Base-by-base conservation (phyloP, 495 filamentous ascomycete species). In the Penicillium tannophilum region DNA sequence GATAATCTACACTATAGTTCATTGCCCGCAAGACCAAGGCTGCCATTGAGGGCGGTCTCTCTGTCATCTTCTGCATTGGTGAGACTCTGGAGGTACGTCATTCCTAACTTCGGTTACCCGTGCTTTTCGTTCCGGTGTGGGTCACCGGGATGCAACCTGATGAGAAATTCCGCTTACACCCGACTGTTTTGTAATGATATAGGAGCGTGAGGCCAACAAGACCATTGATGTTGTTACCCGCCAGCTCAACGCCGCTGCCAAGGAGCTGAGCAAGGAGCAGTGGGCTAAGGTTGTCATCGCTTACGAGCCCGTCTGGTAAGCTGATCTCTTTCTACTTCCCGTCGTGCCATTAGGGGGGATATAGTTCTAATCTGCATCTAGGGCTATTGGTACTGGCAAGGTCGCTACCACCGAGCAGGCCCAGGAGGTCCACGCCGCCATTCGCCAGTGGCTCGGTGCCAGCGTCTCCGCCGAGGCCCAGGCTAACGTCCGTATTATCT, bases 341-440 rank as follows among this genome's bases (percentile, higher is more conserved):
- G 12, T 6, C 11, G 12, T 30, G 20, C 46, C 16, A 16, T 19
- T 16, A 23, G 20, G 2, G 20, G 24, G 26, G 6, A 35, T 26
- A 44, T 24, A 23, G 42, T 52, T 14, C 31, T 36, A 64, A 66
- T 70, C 10, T 20, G 0, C 28, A 16, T 56, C 10, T 56, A 83
- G 81, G 83, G 95, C 93, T 65, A 98, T 98, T 69, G 94, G 95
- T 59, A 98, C 94, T 61, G 94, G 94, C 69, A 97, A 97, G 81
- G 94, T 98, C 58, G 94, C 94, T 66, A 92, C 86, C 52, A 93
- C 90, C 45, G 81, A 91, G 80, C 92, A 97, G 79, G 92, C 92
- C 56, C 92, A 97, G 81, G 92, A 97, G 76, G 92, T 94, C 58
- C 94, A 98, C 77, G 88, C 85, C 49, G 92, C 88, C 59, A 96